Evolutionary conservation across 345 rosid species (phyloP).

Genomic region (Eutrema heterophyllum): DNA sequence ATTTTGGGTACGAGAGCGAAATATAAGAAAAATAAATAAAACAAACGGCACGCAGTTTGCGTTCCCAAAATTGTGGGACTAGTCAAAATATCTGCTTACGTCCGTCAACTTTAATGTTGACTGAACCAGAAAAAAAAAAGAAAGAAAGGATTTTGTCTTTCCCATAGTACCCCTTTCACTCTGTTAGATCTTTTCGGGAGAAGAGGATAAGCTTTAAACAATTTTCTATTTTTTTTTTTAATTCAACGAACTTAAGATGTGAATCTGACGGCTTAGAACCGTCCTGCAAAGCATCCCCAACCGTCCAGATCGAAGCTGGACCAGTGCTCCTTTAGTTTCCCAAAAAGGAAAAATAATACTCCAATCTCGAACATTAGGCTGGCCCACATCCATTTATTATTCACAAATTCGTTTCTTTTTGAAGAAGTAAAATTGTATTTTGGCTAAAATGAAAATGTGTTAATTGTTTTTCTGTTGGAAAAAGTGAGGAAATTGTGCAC

Average conservation of each 20-base stretch:
- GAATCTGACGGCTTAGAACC: slow-evolving; percentile 32
- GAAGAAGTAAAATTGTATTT: background rate
- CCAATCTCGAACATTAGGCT: slow-evolving; percentile 2
- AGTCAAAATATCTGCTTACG: slow-evolving; percentile 18
- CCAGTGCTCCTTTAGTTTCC: slow-evolving; percentile 17
- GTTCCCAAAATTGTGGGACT: slow-evolving; percentile 21
- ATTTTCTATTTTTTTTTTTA: background rate
- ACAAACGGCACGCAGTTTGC: slow-evolving; percentile 27
- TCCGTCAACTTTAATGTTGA: slow-evolving; percentile 30
- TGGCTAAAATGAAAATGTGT: too few relatives aligned
- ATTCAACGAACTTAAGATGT: background rate
- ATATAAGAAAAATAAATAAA: background rate
- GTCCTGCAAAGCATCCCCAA: slow-evolving; percentile 18
- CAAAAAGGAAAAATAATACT: slow-evolving; percentile 19
- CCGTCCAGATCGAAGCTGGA: slow-evolving; percentile 30
- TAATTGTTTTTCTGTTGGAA: background rate
- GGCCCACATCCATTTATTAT: slow-evolving; percentile 2
- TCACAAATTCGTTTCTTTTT: background rate
- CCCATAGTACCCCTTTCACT: slow-evolving; percentile 18
- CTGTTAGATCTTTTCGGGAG: slow-evolving; percentile 27
- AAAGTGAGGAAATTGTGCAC: background rate
- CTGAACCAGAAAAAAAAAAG: background rate
- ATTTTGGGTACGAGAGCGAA: background rate
- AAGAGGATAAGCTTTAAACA: slow-evolving; percentile 11
- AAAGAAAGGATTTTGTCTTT: background rate